Evolutionary conservation across 768 basidiomycete genomes (phyloP), one percentile per base, ranked within the genome.

Genomic region (Mycena sanguinolenta): DNA sequence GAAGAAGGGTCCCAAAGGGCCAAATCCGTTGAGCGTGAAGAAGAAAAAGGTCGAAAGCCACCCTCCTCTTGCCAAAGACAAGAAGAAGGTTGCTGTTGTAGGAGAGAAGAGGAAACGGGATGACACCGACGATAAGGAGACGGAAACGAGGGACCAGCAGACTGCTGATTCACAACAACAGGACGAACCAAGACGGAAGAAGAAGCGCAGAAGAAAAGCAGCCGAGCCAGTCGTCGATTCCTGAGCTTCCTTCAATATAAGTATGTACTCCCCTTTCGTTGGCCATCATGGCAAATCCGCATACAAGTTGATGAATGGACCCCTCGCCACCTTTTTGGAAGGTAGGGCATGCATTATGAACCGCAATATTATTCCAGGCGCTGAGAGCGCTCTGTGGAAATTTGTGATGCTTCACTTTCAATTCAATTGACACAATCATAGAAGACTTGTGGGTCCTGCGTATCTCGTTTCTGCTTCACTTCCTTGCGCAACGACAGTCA

Each of bases 21-120:
- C 97, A 1, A 99, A 98, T 82, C 95, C 97, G 10, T 86, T 98
- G 4, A 96, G 95, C 69, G 83, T 97, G 53, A 96, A 95, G 86
- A 98, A 96, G 85, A 97, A 95, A 80, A 89, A 89, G 75, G 57
- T 73, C 6, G 74, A 77, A 27, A 50, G 10, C 6, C 62, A 66
- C 53, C 62, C 65, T 28, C 32, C 70, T 44, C 55, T 52, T 42
- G 61, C 62, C 53, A 69, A 65, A 36, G 65, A 62, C 23, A 69
- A 67, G 25, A 34, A 59, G 28, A 69, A 63, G 27, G 34, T 46
- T n/a, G 42, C 64, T 30, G 70, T 30, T 21, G 58, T 62, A 10
- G 71, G 67, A 21, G 60, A 73, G 63, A 75, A 75, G 39, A 60
- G 74, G 46, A 66, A 62, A 70, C 52, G 65, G 46, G 71, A 70